Conservation (phyloP, 2,329 filamentous ascomycete genomes). For the Fusarium piperis region DNA sequence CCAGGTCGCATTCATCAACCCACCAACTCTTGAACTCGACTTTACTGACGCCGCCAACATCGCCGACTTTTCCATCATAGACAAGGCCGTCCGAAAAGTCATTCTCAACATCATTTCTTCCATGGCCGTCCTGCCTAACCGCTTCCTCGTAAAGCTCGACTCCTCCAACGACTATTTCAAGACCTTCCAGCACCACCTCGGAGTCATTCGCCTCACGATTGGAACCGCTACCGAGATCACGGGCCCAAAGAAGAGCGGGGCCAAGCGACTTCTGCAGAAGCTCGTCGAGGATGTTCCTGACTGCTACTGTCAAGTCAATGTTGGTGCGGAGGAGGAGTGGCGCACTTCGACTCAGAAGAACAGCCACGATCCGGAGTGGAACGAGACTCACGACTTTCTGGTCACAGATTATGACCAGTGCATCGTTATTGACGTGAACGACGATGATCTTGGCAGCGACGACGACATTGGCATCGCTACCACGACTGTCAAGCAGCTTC, state of each 20-base stretch:
- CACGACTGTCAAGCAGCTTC: slow-evolving; percentile 36
- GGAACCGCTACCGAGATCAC: slow-evolving; percentile 34
- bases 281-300: slow-evolving; percentile 39
- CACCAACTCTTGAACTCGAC: slow-evolving; percentile 36
- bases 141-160: slow-evolving; percentile 41
- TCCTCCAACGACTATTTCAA: slow-evolving; percentile 42
- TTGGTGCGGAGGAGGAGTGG: slow-evolving; percentile 39
- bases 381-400: slow-evolving; percentile 41
- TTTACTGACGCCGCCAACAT: slow-evolving; percentile 41
- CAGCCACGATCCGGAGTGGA: slow-evolving; percentile 37
- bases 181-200: slow-evolving; percentile 38
- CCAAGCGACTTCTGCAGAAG: slow-evolving; percentile 34
- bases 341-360: slow-evolving; percentile 39
- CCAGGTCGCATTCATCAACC: slow-evolving; percentile 40
- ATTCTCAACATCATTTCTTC: slow-evolving; percentile 38
- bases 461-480: slow-evolving; percentile 38
- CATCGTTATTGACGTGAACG: slow-evolving; percentile 35
- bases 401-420: slow-evolving; percentile 39
- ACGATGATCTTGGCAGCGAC: slow-evolving; percentile 37
- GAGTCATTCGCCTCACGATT: slow-evolving; percentile 38
- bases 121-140: slow-evolving; percentile 41
- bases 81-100: slow-evolving; percentile 37
- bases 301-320: slow-evolving; percentile 36
- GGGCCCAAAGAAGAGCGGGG: slow-evolving; percentile 37
- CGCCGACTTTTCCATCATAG: slow-evolving; percentile 37